Conservation (phyloP, 169 alveolate species). For the Plasmodium adleri region DNA sequence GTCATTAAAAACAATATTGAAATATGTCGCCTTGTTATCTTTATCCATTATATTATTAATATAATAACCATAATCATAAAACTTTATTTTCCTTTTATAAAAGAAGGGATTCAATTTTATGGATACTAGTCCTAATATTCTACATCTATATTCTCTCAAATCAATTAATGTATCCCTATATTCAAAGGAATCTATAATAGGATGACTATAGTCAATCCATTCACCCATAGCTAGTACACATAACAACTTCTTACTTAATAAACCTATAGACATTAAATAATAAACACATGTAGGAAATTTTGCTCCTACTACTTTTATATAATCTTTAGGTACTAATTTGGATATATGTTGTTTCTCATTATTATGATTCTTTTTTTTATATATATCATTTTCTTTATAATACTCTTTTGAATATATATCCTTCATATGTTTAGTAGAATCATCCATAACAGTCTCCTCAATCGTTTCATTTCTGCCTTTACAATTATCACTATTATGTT, state of each 20-base stretch:
- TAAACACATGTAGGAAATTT: constrained; percentile 82
- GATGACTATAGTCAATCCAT: constrained; percentile 84
- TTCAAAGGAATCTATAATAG: constrained; percentile 81
- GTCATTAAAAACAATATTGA: constrained; percentile 26
- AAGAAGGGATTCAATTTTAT: constrained; percentile 79
- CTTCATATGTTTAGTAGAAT: neutral
- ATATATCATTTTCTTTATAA: constrained; percentile 28
- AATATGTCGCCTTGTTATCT: constrained; percentile 28
- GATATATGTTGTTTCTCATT: constrained; percentile 20
- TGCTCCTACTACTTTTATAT: constrained; percentile 82
- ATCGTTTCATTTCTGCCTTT: neutral
- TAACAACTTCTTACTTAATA: constrained; percentile 80
- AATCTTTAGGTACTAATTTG: constrained; percentile 76
- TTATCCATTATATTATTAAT: constrained; percentile 46
- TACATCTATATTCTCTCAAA: constrained; percentile 84
- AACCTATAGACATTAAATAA: constrained; percentile 81
- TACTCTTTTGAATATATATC: neutral
- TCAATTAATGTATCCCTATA: constrained; percentile 83
- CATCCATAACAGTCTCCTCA: neutral
- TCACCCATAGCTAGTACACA: constrained; percentile 84
- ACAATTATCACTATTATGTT: neutral
- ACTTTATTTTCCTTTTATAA: constrained; percentile 76
- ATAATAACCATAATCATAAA: constrained; percentile 64
- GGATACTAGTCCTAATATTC: constrained; percentile 83
- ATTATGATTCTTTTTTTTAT: constrained; percentile 36